Percentiles rank a stretch among this genome's conserved stretches.
phyloP scores from a whole-genome alignment of 1,139 yeast genomes.

The Candida pseudoviswanathii region DNA sequence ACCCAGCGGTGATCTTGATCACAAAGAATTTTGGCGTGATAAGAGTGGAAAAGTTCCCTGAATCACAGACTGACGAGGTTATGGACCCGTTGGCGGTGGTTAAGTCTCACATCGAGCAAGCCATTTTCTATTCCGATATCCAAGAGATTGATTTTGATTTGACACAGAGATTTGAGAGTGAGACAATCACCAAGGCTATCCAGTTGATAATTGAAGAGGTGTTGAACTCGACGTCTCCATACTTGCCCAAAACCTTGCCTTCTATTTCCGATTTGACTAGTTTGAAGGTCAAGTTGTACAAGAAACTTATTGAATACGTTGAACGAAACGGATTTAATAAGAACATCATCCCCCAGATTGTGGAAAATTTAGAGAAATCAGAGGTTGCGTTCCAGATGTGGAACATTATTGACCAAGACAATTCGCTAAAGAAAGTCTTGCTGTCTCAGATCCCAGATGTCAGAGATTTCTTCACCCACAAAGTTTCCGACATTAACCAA shows the following conservation, averaged over 20 bases:
- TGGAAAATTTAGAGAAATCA: conserved; percentile 58
- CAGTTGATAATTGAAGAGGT: conserved; percentile 55
- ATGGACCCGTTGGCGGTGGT: conserved; percentile 43
- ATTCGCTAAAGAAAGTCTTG: conserved; percentile 7
- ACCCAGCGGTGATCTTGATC: conserved; percentile 50
- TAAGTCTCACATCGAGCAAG: conserved; percentile 80
- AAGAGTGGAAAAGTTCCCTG: conserved; percentile 53
- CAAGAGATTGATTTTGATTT: conserved; percentile 60
- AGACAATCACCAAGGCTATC: conserved; percentile 52
- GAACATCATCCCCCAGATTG: conserved; percentile 34
- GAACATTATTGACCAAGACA: conserved; percentile 31
- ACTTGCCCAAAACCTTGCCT: conserved; percentile 33
- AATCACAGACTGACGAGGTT: conserved; percentile 17
- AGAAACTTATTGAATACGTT: conserved; percentile 49
- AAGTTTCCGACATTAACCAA: conserved; percentile 34
- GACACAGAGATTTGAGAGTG: conserved; percentile 31
- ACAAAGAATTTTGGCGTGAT: conserved; percentile 67
- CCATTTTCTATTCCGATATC: conserved; percentile 59
- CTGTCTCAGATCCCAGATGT: conserved; percentile 19
- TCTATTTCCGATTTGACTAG: conserved; percentile 28
- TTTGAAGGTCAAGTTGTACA: conserved; percentile 28
- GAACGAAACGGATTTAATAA: conserved; percentile 47
- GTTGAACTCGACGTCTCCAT: conserved; percentile 45
- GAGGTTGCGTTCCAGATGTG: conserved; percentile 57
- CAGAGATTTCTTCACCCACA: conserved; percentile 30